Conservation (phyloP, 1,284 basidiomycete species). For the Vanrija humicola region DNA sequence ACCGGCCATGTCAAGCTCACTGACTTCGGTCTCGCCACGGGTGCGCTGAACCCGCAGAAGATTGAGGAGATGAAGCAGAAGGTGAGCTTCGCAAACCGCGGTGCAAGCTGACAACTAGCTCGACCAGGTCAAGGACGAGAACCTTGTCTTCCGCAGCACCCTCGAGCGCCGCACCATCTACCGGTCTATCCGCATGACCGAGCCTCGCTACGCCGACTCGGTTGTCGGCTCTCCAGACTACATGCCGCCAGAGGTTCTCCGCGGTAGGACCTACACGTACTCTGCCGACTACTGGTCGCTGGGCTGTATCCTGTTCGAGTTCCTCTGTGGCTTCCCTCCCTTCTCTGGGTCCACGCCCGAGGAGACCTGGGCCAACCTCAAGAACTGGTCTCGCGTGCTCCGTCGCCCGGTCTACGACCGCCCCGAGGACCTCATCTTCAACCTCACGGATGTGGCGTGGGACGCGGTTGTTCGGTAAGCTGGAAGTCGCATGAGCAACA, state of each 20-base stretch:
- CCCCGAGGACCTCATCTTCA: slow-evolving; percentile 95
- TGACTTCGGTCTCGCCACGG: slow-evolving; percentile 96
- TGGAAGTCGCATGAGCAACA: neutral
- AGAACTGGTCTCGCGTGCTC: slow-evolving; percentile 93
- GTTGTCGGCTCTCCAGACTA: slow-evolving; percentile 99
- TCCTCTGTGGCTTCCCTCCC: slow-evolving; percentile 91
- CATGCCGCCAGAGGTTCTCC: slow-evolving; percentile 71
- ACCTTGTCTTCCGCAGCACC: slow-evolving; percentile 85
- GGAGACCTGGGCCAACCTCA: slow-evolving; percentile 98
- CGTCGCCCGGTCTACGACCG: slow-evolving; percentile 91
- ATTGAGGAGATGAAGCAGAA: slow-evolving; percentile 93
- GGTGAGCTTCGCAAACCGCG: slow-evolving; percentile 54
- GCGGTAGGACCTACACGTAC: slow-evolving; percentile 90
- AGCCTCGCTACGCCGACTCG: slow-evolving; percentile 92
- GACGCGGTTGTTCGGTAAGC: slow-evolving; percentile 79
- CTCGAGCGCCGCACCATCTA: slow-evolving; percentile 94
- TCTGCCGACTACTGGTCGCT: slow-evolving; percentile 98
- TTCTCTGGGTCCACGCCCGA: slow-evolving; percentile 94
- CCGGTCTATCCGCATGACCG: slow-evolving; percentile 83
- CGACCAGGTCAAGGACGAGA: slow-evolving; percentile 93
- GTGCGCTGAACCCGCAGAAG: slow-evolving; percentile 87
- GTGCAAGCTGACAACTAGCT: slow-evolving; percentile 55
- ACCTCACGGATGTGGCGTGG: slow-evolving; percentile 91
- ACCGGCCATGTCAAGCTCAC: slow-evolving; percentile 97
- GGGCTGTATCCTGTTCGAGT: slow-evolving; percentile 97